Evolutionary conservation across 495 filamentous ascomycete species (phyloP).

Genomic region (Hyaloscypha variabilis): DNA sequence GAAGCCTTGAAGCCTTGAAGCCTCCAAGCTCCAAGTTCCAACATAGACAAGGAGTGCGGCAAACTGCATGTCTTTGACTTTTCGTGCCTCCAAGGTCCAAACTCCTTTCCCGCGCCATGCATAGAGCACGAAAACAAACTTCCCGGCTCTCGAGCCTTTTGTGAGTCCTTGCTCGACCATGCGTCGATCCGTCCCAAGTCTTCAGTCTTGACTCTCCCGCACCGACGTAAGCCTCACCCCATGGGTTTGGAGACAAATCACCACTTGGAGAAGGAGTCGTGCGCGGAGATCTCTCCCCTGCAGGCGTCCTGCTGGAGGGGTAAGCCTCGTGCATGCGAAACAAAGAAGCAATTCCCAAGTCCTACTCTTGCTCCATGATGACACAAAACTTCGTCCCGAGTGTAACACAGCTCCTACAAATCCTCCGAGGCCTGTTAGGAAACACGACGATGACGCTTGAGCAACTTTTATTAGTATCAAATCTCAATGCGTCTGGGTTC

Average conservation of each 20-base stretch:
- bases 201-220: not conserved
- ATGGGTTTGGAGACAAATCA: not conserved
- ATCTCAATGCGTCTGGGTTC: not conserved
- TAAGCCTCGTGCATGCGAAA: conserved; percentile 8
- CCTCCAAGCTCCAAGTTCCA: too few relatives aligned
- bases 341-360: conserved; percentile 15
- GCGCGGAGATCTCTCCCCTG: not conserved
- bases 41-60: not conserved
- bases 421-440: not conserved
- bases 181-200: not conserved
- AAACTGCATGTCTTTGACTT: not conserved
- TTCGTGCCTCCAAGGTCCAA: not conserved
- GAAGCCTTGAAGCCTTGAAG: too few relatives aligned
- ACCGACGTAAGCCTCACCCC: not conserved
- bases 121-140: conserved; percentile 7
- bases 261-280: not conserved
- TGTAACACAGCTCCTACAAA: conserved; percentile 4
- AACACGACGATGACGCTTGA: not conserved
- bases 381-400: conserved; percentile 15
- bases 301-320: not conserved
- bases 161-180: too few relatives aligned
- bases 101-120: too few relatives aligned
- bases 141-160: too few relatives aligned
- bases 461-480: not conserved
- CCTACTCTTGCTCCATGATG: not conserved